Conservation (phyloP, 2,329 filamentous ascomycete genomes). For the Hysterium pulicare region DNA sequence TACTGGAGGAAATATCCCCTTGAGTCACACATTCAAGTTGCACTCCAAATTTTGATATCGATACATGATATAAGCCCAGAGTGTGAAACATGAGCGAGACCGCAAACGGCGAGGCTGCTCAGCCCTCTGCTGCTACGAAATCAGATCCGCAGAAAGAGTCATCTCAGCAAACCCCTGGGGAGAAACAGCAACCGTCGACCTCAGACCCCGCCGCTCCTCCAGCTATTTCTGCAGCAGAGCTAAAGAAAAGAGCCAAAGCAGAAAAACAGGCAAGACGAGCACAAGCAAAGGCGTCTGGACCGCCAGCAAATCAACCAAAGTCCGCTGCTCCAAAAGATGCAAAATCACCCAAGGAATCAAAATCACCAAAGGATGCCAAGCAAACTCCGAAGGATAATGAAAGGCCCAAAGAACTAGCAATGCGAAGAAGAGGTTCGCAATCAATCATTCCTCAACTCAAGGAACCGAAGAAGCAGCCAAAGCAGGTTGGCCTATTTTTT, state of each 20-base stretch:
- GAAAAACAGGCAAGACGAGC: conserved; percentile 87
- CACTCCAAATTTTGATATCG: too few species aligned
- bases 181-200: conserved; percentile 22
- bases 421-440: conserved; percentile 30
- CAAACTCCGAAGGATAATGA: conserved; percentile 29
- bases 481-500: conserved; percentile 64
- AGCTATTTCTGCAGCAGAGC: conserved; percentile 70
- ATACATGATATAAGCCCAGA: too few species aligned
- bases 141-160: conserved; percentile 11
- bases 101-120: conserved; percentile 14
- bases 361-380: conserved; percentile 35
- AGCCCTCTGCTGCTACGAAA: conserved; percentile 11
- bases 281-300: conserved; percentile 58
- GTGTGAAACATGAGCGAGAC: conserved; percentile 24
- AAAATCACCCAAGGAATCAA: conserved; percentile 16
- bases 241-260: conserved; percentile 86
- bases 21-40: too few species aligned
- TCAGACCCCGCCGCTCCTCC: conserved; percentile 23
- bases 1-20: too few species aligned
- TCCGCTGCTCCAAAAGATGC: conserved; percentile 20
- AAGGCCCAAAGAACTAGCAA: conserved; percentile 28
- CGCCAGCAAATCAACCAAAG: too few species aligned
- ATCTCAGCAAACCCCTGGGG: conserved; percentile 16
- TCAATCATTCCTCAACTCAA: conserved; percentile 26
- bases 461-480: conserved; percentile 40